Conservation (phyloP, 257 asterid genomes). For the Haberlea rhodopensis region DNA sequence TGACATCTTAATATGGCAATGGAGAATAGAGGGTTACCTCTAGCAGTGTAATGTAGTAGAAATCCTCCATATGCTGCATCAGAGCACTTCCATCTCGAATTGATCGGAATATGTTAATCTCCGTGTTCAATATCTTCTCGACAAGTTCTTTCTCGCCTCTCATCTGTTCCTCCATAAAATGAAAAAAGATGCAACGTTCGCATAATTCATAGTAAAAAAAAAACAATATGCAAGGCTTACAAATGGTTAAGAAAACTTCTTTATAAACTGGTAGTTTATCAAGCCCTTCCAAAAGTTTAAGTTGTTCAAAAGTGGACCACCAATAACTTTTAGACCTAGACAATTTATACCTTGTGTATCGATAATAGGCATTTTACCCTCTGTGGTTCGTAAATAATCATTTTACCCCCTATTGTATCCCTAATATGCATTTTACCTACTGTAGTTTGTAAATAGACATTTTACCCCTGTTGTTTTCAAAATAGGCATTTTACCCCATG, state of each 20-base stretch:
- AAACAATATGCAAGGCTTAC: not conserved
- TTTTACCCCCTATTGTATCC: no score
- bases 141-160: slow-evolving; percentile 90
- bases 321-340: no score
- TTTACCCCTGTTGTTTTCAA: no score
- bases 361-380: no score
- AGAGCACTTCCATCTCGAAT: slow-evolving; percentile 98
- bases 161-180: slow-evolving; percentile 48
- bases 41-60: slow-evolving; percentile 75
- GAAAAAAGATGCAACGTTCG: not conserved
- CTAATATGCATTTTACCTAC: no score
- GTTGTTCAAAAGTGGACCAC: not conserved
- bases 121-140: slow-evolving; percentile 90
- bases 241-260: not conserved
- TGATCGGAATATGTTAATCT: slow-evolving; percentile 82
- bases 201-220: not conserved
- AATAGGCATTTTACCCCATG: no score
- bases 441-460: no score
- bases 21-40: slow-evolving; percentile 50
- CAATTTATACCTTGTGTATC: no score
- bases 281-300: not conserved
- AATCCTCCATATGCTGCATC: slow-evolving; percentile 99
- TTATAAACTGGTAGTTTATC: not conserved
- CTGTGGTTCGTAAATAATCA: no score
- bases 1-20: not conserved